Conservation (phyloP, 2,329 filamentous ascomycete genomes). For the Claviceps capensis region DNA sequence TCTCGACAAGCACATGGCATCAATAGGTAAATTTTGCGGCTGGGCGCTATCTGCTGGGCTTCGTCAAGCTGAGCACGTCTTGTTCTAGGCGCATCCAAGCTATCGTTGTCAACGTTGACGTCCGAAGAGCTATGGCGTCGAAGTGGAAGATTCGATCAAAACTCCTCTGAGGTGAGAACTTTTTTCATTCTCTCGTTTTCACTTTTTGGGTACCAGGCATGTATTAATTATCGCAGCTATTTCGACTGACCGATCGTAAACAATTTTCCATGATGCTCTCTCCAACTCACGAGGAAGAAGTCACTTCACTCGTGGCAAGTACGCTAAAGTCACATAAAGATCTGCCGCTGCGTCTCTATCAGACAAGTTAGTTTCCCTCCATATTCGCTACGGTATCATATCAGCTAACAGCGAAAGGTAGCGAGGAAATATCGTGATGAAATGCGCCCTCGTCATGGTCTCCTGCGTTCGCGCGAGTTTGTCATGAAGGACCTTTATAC, state of each 20-base stretch:
- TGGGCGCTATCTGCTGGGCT: neutral
- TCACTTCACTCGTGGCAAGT: conserved; percentile 65
- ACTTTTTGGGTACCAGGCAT: neutral
- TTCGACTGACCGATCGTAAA: conserved; percentile 69
- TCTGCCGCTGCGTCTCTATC: conserved; percentile 76
- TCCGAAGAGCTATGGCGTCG: conserved; percentile 71
- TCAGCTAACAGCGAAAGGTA: conserved; percentile 16
- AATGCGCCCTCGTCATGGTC: conserved; percentile 70
- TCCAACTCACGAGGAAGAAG: conserved; percentile 94
- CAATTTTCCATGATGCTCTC: conserved; percentile 62
- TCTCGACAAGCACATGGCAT: conserved; percentile 80
- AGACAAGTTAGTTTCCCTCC: conserved; percentile 51
- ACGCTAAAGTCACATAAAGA: conserved; percentile 72
- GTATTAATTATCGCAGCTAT: conserved; percentile 43
- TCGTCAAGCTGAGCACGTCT: neutral
- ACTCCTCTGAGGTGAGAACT: conserved; percentile 51
- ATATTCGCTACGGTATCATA: neutral
- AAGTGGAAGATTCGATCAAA: conserved; percentile 65
- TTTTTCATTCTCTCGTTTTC: neutral
- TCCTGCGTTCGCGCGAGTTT: conserved; percentile 82
- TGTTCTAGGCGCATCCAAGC: conserved; percentile 55
- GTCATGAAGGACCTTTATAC: conserved; percentile 98
- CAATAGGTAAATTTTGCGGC: conserved; percentile 38
- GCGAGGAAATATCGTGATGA: conserved; percentile 93
- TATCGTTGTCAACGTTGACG: conserved; percentile 74